Base-by-base conservation (phyloP, 2,329 filamentous ascomycete species). In the Chaetomium strumarium region DNA sequence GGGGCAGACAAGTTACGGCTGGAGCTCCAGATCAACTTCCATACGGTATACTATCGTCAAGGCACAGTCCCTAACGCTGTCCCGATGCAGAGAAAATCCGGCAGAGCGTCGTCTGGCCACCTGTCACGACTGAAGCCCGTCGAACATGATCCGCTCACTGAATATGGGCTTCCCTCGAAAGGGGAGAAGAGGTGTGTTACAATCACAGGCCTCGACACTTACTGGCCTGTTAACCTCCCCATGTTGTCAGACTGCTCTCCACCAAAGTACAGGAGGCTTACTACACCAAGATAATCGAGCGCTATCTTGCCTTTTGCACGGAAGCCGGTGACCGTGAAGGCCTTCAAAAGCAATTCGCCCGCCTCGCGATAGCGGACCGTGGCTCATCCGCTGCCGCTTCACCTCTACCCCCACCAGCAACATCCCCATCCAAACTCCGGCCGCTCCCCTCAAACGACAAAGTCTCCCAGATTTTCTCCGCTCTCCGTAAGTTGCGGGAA, bases 401-500 rank as follows among this genome's bases (percentile, higher is more conserved):
- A 11, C 40, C 40, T 24, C 24, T 43, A 36, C 51, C 37, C 20
- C 50, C 10, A 55, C 20, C 61, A 16, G 13, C 43, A 20, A 61
- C 49, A n/a, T 44, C 55, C 36, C 34, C 19, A 41, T 52, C n/a
- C 38, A 42, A 46, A 29, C n/a, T 1, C 56, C 46, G n/a, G 49
- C 54, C 40, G 58, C 63, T 12, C 55, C 52, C 29, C 60, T 51
- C 13, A 60, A 14, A 16, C 33, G 33, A 50, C 59, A 83, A 87
- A 58, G 78, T 96, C 30, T 79, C 85, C 2, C 81, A 80, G 17
- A 83, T 97, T 48, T 77, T 96, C 49, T 80, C 88, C 63, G 88
- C 92, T 3, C 84, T 97, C 66, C 85, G 93, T 57, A 97, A 96
- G 68, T 80, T 99, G 31, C 84, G 93, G 52, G 93, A 99, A 73